Base-by-base conservation (phyloP, 2,329 filamentous ascomycete genomes). In the Penicillium sp. region DNA sequence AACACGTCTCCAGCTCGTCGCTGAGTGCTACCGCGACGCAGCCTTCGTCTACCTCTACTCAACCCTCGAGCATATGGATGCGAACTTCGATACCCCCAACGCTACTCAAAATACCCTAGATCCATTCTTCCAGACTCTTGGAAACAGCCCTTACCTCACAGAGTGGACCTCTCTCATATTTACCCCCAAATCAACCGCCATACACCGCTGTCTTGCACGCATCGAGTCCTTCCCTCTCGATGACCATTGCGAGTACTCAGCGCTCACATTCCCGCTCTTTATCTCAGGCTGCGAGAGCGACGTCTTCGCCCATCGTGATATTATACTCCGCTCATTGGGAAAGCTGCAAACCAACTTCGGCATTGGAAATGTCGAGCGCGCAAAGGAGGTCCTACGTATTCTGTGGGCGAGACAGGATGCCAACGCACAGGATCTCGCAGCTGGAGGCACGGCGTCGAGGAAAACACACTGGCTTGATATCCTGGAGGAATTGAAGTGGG, bases 31-130 rank as follows among this genome's bases (percentile, higher is more conserved):
- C 50, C 67, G 66, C 49, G 65, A 71, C 15, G 67, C 67, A 15
- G 63, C 63, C 24, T 70, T 68, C 39, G 59, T 69, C 42, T 69
- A 68, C 27, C 59, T 71, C 8, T 66, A 71, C 48, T 70, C 68
- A 2, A 66, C 57, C n/a, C 54, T 71, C 8, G 61, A 68, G 28
- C 54, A 55, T 28, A 66, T 69, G 50, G 52, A 28, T 44, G 56
- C 46, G 41, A 39, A 43, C 35, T 20, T 9, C 8, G 9, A 40
- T 41, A 2, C 35, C 37, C 33, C 31, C 41, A 40, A 32, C 4
- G 1, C 12, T 24, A 38, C 10, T 12, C 8, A 8, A 20, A 28
- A 28, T 9, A 8, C 8, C 6, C 32, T 8, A 18, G 32, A 35
- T 18, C 10, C 20, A 39, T 13, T 25, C 37, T 10, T 20, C 37